Percentiles rank a stretch among this genome's conserved stretches.
These are phyloP conservation scores for Seiridium unicorne DNA, from an alignment of 2,329 filamentous ascomycete genomes.

Conservation along the genomic window DNA sequence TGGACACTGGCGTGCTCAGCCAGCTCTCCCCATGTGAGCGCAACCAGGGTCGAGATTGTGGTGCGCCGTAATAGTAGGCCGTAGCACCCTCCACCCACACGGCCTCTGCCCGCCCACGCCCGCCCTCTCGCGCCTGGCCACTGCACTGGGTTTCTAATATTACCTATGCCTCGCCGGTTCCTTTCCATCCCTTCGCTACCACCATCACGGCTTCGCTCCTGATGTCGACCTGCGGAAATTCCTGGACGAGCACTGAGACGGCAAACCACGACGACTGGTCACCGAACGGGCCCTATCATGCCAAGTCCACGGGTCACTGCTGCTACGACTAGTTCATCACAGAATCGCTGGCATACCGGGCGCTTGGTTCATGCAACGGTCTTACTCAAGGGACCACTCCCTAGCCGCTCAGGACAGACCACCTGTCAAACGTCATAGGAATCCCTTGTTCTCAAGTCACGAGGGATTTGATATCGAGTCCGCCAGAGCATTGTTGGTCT, in stretches of 20 bases:
- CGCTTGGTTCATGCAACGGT: slow-evolving; percentile 27
- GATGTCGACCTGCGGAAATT: background rate
- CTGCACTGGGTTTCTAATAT: slow-evolving; percentile 7
- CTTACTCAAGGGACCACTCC: slow-evolving; percentile 19
- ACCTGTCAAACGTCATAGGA: slow-evolving; percentile 20
- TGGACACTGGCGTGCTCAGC: background rate
- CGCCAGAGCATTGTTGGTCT: background rate
- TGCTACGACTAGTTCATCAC: background rate
- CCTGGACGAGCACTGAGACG: slow-evolving; percentile 12
- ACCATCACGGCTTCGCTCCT: background rate
- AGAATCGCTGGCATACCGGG: background rate
- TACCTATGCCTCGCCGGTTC: slow-evolving; percentile 1
- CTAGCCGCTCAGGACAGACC: slow-evolving; percentile 20
- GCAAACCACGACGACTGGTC: slow-evolving; percentile 1
- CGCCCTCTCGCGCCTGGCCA: background rate
- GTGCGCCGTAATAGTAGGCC: background rate
- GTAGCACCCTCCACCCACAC: background rate
- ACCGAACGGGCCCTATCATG: background rate
- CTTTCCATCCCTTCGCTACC: background rate
- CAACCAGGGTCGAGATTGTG: background rate
- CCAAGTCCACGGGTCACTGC: background rate
- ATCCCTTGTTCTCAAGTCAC: background rate
- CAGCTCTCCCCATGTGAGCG: background rate
- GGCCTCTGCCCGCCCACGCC: background rate
- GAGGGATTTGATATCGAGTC: background rate